phyloP scores from a whole-genome alignment of 768 basidiomycete genomes.

The Fibroporia radiculosa region DNA sequence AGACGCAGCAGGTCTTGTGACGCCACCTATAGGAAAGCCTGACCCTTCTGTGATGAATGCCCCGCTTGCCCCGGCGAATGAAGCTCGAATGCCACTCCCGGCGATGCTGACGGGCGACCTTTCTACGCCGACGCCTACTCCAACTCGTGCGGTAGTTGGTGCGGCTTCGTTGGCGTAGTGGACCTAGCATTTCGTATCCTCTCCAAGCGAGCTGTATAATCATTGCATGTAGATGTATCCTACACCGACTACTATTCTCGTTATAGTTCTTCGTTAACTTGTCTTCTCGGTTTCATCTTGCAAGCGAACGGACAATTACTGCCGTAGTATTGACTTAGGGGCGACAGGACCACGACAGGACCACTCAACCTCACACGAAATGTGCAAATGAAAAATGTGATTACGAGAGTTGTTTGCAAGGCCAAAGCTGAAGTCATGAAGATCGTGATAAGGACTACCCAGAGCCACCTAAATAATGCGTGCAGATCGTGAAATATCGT shows the following conservation, averaged over 20 bases:
- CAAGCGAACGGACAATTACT: too few relatives aligned
- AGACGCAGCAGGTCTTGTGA: slow-evolving; percentile 1
- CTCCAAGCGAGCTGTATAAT: too few relatives aligned
- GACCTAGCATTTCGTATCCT: too few relatives aligned
- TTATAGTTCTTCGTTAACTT: not conserved
- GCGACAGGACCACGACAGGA: too few relatives aligned
- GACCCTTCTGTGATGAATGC: slow-evolving; percentile 12
- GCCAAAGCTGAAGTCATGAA: not conserved
- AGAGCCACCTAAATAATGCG: not conserved
- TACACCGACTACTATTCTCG: not conserved
- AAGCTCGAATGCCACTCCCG: slow-evolving; percentile 13
- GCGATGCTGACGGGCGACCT: slow-evolving; percentile 13
- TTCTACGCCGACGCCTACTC: slow-evolving; percentile 15
- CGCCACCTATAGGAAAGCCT: slow-evolving; percentile 10
- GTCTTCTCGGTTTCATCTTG: too few relatives aligned
- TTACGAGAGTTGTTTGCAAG: not conserved
- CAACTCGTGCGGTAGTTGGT: too few relatives aligned
- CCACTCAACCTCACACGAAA: too few relatives aligned
- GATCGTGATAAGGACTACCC: not conserved
- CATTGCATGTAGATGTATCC: too few relatives aligned
- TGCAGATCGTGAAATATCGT: not conserved
- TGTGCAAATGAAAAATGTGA: not conserved
- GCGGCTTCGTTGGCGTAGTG: too few relatives aligned
- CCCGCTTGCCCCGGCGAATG: slow-evolving; percentile 13
- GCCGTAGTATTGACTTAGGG: too few relatives aligned